phyloP scores from a whole-genome alignment of 192 early-diverging fungal species.

The Coemansia sp. region DNA sequence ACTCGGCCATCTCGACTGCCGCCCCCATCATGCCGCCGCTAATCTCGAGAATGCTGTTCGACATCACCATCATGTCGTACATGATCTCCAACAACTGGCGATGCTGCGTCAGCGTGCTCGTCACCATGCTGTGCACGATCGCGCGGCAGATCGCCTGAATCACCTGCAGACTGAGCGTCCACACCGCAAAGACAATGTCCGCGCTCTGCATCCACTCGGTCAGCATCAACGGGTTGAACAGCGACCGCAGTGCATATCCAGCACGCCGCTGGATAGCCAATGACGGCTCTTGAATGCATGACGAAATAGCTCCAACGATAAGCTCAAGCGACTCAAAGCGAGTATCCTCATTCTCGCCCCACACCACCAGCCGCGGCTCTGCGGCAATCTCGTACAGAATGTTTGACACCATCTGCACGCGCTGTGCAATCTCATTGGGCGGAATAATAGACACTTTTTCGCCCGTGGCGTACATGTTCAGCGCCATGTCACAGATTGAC shows the following conservation, averaged over 20 bases:
- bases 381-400: slow-evolving; percentile 72
- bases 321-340: slow-evolving; percentile 70
- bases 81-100: slow-evolving; percentile 51
- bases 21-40: slow-evolving; percentile 63
- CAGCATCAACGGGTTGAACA: slow-evolving; percentile 70
- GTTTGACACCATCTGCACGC: slow-evolving; percentile 73
- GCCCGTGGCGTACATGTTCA: slow-evolving; percentile 44
- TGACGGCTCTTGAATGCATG: slow-evolving; percentile 72
- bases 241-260: slow-evolving; percentile 66
- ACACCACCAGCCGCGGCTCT: slow-evolving; percentile 75
- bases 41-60: slow-evolving; percentile 73
- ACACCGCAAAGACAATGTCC: slow-evolving; percentile 70
- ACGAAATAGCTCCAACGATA: slow-evolving; percentile 69
- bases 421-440: slow-evolving; percentile 60
- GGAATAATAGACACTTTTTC: slow-evolving; percentile 48
- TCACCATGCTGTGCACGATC: slow-evolving; percentile 54
- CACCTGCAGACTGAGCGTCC: slow-evolving; percentile 70
- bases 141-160: slow-evolving; percentile 52
- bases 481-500: slow-evolving; percentile 51
- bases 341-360: slow-evolving; percentile 63
- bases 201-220: slow-evolving; percentile 77
- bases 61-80: slow-evolving; percentile 62
- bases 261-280: slow-evolving; percentile 68
- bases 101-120: slow-evolving; percentile 50
- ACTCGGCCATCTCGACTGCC: slow-evolving; percentile 50